phyloP scores from a whole-genome alignment of 2,329 filamentous ascomycete species.

The Cladorrhinum sp. region DNA sequence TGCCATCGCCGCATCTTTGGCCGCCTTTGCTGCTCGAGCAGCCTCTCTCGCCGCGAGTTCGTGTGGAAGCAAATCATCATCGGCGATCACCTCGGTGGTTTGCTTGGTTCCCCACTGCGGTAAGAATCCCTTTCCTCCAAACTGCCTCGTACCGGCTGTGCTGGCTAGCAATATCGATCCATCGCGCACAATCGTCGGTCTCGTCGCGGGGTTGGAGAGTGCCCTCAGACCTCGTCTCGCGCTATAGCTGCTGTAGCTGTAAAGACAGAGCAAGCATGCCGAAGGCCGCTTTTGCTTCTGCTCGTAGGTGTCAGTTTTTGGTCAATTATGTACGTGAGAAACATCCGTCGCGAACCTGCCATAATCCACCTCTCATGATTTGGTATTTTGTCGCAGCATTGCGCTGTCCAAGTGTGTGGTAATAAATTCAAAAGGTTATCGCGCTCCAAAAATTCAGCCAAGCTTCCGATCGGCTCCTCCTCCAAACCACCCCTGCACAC shows the following conservation, averaged over 20 bases:
- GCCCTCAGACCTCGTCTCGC: constrained; percentile 15
- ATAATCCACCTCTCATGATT: constrained; percentile 44
- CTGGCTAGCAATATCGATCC: not conserved
- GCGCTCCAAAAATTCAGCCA: constrained; percentile 21
- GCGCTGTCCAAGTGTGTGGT: constrained; percentile 6
- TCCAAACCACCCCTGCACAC: not conserved
- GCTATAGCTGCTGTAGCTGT: constrained; percentile 23
- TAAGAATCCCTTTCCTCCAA: not conserved
- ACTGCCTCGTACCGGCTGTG: not conserved
- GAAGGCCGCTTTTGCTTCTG: constrained; percentile 27
- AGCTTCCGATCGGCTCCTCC: not conserved
- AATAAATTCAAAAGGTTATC: not conserved
- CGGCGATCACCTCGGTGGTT: not conserved
- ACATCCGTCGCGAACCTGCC: constrained; percentile 33
- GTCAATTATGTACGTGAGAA: not conserved
- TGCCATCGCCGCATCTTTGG: not conserved
- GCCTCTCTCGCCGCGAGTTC: constrained; percentile 7
- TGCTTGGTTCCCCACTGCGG: not conserved
- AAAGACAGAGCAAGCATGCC: constrained; percentile 26
- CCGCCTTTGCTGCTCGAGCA: not conserved
- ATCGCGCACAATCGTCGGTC: not conserved
- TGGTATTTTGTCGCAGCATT: constrained; percentile 21
- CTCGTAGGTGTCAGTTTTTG: constrained; percentile 5
- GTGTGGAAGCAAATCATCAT: constrained; percentile 12
- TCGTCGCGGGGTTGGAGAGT: constrained; percentile 1